Conservation (phyloP, 1,284 basidiomycete genomes). For the Inonotus obliquus region DNA sequence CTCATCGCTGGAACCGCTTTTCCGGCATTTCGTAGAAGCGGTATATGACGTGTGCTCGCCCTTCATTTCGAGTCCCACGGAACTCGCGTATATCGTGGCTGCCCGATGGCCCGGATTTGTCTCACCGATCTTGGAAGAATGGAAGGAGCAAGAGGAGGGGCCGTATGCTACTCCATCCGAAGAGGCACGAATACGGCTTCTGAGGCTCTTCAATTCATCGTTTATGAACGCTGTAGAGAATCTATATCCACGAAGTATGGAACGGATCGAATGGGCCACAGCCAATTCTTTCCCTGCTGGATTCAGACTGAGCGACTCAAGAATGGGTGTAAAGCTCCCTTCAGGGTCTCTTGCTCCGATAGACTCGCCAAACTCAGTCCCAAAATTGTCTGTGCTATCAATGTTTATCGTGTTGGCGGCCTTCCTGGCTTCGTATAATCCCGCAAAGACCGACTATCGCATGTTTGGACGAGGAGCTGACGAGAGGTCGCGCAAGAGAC, state of each 20-base stretch:
- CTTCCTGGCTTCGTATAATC: conserved; percentile 86
- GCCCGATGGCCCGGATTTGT: conserved; percentile 80
- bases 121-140: conserved; percentile 56
- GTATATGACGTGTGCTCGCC: conserved; percentile 62
- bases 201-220: conserved; percentile 53
- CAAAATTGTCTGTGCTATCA: conserved; percentile 50
- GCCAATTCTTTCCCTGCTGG: conserved; percentile 39
- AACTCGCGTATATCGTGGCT: conserved; percentile 71
- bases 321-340: conserved; percentile 15
- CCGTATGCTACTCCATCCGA: conserved; percentile 41
- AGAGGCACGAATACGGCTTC: conserved; percentile 57
- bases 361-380: neutral
- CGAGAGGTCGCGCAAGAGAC: conserved; percentile 57
- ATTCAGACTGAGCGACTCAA: conserved; percentile 25
- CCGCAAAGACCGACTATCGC: conserved; percentile 72
- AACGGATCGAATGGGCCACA: conserved; percentile 55
- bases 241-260: conserved; percentile 60
- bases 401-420: conserved; percentile 80
- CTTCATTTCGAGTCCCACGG: conserved; percentile 62
- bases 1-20: conserved; percentile 52
- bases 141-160: conserved; percentile 28
- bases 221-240: conserved; percentile 56
- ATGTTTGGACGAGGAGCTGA: conserved; percentile 75
- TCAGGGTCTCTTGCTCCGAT: conserved; percentile 19
- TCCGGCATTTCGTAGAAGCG: conserved; percentile 59